phyloP scores from a whole-genome alignment of 1,139 yeast species.

The Pichia kudriavzevii region DNA sequence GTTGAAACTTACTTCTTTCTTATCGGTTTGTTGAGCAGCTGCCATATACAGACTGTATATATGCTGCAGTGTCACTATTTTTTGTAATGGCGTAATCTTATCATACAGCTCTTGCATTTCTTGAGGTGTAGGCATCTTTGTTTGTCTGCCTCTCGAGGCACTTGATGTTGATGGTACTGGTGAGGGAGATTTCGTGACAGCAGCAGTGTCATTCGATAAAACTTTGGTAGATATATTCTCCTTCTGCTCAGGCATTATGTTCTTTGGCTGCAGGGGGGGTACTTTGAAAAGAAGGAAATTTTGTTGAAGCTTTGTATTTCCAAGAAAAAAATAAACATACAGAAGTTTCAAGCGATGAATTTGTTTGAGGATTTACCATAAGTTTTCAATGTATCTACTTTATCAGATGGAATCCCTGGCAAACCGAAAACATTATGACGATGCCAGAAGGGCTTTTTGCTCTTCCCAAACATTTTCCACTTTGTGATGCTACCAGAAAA shows the following conservation, averaged over 20 bases:
- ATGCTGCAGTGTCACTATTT: slow-evolving; percentile 29
- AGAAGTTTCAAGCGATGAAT: no score
- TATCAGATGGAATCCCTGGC: no score
- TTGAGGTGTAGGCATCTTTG: slow-evolving; percentile 23
- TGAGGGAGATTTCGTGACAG: not conserved
- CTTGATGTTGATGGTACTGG: not conserved
- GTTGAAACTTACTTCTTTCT: slow-evolving; percentile 28
- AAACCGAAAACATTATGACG: no score
- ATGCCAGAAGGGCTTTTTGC: no score
- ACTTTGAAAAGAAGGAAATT: no score
- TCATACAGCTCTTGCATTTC: slow-evolving; percentile 23
- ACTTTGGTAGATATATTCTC: no score
- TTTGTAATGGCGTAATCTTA: slow-evolving; percentile 26
- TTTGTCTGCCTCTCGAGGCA: slow-evolving; percentile 4
- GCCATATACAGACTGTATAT: slow-evolving; percentile 27
- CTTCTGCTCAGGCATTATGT: no score
- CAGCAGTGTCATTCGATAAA: not conserved
- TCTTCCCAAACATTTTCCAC: slow-evolving; percentile 21
- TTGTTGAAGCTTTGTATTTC: no score
- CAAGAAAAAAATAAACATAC: no score
- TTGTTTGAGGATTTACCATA: no score
- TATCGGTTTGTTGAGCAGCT: slow-evolving; percentile 26
- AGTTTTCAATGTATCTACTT: no score
- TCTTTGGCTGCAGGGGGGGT: no score
- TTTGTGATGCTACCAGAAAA: slow-evolving; percentile 10